Evolutionary conservation across 2,329 filamentous ascomycete genomes (phyloP), one percentile per base, ranked within the genome.

Genomic region (Nakataea oryzae): DNA sequence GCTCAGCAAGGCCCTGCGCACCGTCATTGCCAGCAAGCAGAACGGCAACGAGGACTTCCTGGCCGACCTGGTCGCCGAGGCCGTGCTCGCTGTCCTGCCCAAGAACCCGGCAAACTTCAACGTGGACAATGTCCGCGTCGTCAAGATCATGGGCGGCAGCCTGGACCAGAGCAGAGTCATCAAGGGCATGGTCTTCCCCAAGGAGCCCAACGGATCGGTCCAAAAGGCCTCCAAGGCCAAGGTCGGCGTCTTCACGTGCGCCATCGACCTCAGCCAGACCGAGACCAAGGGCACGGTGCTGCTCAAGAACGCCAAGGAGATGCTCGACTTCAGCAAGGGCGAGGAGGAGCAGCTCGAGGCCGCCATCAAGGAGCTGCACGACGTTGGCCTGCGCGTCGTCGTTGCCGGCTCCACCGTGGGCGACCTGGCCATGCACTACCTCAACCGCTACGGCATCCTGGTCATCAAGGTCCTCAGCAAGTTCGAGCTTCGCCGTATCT

Each of bases 281-380:
- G 95, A 99, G 80, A 99, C 95, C 71, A 99, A 99, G 83, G 96
- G 96, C 59, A 99, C 95, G 13, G 95, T 99, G 57, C 83, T 99
- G 61, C 78, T 99, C 70, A 91, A 99, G 78, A 99, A 96, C 73
- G 93, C 93, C 64, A 90, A 97, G 81, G 95, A 99, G 79, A 97
- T 99, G 91, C 84, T 97, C 73, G 89, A 97, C 74, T 99, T 97
- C 78, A 96, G 91, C 70, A 96, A 93, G 80, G 96, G 95, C 65
- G 95, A 99, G 79, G 95, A 99, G 79, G 78, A 81, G 62, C 93
- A 97, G 74, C 86, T 99, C 59, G 95, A 99, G 79, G 82, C 87
- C 57, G 82, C 88, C 60, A 90, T 99, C 80, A 97, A 97, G 82
- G 93, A 97, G 76, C 85, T 99, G 27, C 87, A 97, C 75, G 95